These are phyloP conservation scores for Dothiorella sarmentorum DNA, from an alignment of 2,329 filamentous ascomycete genomes.

Conservation along the genomic window DNA sequence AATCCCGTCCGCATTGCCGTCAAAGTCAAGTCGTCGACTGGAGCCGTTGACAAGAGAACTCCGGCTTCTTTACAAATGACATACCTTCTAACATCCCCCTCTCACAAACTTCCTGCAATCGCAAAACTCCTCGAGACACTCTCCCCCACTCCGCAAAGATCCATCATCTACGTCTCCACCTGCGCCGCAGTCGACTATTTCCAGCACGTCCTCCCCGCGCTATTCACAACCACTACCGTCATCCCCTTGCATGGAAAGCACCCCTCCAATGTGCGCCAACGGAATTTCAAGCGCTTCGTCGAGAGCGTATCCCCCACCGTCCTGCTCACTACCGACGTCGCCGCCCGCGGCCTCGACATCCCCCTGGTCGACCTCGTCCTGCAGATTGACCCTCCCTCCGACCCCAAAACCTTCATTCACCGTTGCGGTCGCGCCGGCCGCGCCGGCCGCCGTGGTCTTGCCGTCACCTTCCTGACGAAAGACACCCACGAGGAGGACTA, in stretches of 20 bases:
- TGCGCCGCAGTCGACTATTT: conserved; percentile 96
- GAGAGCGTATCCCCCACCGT: conserved; percentile 72
- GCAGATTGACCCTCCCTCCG: conserved; percentile 79
- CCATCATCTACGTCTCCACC: conserved; percentile 88
- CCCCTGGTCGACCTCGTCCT: conserved; percentile 88
- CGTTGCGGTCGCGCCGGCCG: conserved; percentile 62
- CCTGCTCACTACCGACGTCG: conserved; percentile 88
- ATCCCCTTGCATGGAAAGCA: conserved; percentile 91
- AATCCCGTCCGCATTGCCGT: conserved; percentile 96
- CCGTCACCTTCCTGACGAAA: conserved; percentile 79
- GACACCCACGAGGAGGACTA: conserved; percentile 82
- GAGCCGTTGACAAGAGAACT: conserved; percentile 78
- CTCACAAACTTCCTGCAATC: conserved; percentile 75
- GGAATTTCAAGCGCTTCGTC: conserved; percentile 80
- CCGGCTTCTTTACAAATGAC: conserved; percentile 91
- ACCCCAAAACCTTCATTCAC: conserved; percentile 79
- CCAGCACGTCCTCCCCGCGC: conserved; percentile 68
- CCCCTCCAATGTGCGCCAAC: conserved; percentile 78
- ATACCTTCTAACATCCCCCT: conserved; percentile 71
- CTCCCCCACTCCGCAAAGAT: conserved; percentile 73
- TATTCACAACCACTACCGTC: conserved; percentile 64
- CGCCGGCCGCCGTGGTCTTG: conserved; percentile 69
- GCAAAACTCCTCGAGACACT: conserved; percentile 66
- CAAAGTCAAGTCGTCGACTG: conserved; percentile 67
- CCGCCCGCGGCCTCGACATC: conserved; percentile 86